phyloP scores from a whole-genome alignment of 345 rosid species.

The Cardamine chenopodiifolia region DNA sequence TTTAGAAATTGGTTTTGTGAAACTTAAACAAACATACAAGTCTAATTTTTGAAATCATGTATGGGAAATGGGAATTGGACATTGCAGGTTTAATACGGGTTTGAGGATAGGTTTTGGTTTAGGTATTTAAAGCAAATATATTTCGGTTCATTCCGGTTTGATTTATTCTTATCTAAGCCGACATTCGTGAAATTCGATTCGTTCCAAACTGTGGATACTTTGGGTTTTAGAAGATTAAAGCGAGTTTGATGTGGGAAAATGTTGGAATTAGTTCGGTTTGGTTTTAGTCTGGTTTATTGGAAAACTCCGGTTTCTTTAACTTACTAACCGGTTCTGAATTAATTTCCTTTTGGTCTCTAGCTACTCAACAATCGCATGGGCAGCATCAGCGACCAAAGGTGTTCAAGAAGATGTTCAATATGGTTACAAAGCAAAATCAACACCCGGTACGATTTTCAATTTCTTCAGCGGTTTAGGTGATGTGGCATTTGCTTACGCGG shows the following conservation, averaged over 20 bases:
- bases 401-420: constrained; percentile 53
- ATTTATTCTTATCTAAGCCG: not conserved
- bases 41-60: not conserved
- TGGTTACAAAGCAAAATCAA: constrained; percentile 49
- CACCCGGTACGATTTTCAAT: constrained; percentile 57
- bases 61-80: too few relatives aligned
- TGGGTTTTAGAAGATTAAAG: not conserved
- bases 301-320: not conserved
- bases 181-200: not conserved
- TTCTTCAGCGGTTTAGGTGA: constrained; percentile 79
- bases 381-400: constrained; percentile 63
- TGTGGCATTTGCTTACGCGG: constrained; percentile 84
- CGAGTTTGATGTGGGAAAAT: not conserved
- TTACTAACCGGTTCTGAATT: not conserved
- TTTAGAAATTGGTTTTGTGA: not conserved
- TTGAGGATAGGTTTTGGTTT: not conserved
- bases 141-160: not conserved
- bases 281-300: not conserved
- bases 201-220: too few relatives aligned
- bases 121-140: too few relatives aligned
- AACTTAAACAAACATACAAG: not conserved
- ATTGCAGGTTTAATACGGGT: too few relatives aligned
- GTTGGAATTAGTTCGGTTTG: not conserved
- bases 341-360: constrained; percentile 23
- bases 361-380: constrained; percentile 87